Base-by-base conservation (phyloP, 2,329 filamentous ascomycete genomes). In the Alternaria viburni region DNA sequence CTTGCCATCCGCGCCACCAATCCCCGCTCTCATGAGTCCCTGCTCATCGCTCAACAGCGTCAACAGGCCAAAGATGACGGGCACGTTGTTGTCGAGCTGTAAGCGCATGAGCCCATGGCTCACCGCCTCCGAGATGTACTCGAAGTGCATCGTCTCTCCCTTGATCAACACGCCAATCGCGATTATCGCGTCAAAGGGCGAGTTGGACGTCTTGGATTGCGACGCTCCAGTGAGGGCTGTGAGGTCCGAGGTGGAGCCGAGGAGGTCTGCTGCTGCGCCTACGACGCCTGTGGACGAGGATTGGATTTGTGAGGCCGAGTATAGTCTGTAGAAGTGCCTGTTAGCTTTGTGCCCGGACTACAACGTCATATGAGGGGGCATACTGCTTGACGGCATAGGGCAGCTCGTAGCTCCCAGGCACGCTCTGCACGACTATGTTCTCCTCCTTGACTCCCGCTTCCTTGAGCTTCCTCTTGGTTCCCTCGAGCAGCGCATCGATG, bases 101-200 rank as follows among this genome's bases (percentile, higher is more conserved):
- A 98, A 90, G 68, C 93, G 90, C 96, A 99, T 99, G 65, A 99
- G 86, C 7, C 93, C 96, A 66, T 97, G 93, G 61, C 90, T 93
- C 7, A 96, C 93, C 44, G 93, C 89, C 69, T 98, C 96, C 45
- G 94, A 88, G 74, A 99, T 99, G 83, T 99, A 98, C 83, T 99
- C 96, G 77, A 99, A 99, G 83, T 99, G 96, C 93, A 97, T 97
- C 7, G 96, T 98, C 82, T 97, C 92, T 79, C 96, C 96, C 85
- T 99, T 99, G 84, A 99, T 97, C 65, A 99, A 88, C 60, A 97
- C 94, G 59, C 96, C 96, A 71, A 99, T 92, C 57, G 96, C 93
- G 70, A 99, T 94, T 68, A 99, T 89, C 66, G 96, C 96, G 78
- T 98, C 95, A 75, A 98, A 98, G 19, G 93, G 88, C 54, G 59